These are phyloP conservation scores for Paracorniculantispora psalliotae DNA, from an alignment of 2,329 filamentous ascomycete genomes.

Conservation along the genomic window DNA sequence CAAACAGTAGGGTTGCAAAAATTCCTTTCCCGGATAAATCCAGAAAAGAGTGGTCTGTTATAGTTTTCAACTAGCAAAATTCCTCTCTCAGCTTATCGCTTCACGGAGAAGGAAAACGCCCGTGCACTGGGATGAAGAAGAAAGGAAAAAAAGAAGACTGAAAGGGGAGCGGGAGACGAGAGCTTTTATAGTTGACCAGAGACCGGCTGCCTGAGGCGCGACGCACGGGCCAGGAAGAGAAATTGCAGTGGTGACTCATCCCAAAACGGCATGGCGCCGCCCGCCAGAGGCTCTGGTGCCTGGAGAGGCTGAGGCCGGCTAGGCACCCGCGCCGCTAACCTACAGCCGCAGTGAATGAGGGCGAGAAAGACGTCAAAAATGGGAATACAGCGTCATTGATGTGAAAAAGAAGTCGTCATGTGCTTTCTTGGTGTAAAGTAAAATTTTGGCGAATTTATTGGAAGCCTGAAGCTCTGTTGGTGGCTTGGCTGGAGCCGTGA, in stretches of 20 bases:
- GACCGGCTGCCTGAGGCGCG: conserved; percentile 10
- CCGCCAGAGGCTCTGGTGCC: background rate
- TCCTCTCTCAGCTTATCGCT: conserved; percentile 71
- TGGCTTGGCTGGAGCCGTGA: too few relatives aligned
- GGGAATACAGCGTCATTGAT: too few relatives aligned
- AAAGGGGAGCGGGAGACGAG: conserved; percentile 22
- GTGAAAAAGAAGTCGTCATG: too few relatives aligned
- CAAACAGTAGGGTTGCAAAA: conserved; percentile 52
- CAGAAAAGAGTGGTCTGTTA: conserved; percentile 64
- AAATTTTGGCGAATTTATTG: too few relatives aligned
- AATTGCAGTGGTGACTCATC: conserved; percentile 1
- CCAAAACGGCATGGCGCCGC: background rate
- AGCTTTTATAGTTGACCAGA: conserved; percentile 30
- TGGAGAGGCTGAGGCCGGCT: background rate
- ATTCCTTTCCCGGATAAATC: conserved; percentile 65
- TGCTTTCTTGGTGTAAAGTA: too few relatives aligned
- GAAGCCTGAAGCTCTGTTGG: too few relatives aligned
- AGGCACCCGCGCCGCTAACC: background rate
- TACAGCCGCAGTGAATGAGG: too few relatives aligned
- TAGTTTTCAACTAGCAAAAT: conserved; percentile 89
- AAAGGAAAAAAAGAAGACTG: conserved; percentile 37
- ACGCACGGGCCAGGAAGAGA: conserved; percentile 4
- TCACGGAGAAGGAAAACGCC: conserved; percentile 58
- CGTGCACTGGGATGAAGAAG: conserved; percentile 57
- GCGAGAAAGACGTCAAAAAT: too few relatives aligned